A percentile compares a stretch with the other conserved stretches of the same genome.
Conservation (phyloP, 208 protist genomes). For the Angomonas ambiguus region DNA sequence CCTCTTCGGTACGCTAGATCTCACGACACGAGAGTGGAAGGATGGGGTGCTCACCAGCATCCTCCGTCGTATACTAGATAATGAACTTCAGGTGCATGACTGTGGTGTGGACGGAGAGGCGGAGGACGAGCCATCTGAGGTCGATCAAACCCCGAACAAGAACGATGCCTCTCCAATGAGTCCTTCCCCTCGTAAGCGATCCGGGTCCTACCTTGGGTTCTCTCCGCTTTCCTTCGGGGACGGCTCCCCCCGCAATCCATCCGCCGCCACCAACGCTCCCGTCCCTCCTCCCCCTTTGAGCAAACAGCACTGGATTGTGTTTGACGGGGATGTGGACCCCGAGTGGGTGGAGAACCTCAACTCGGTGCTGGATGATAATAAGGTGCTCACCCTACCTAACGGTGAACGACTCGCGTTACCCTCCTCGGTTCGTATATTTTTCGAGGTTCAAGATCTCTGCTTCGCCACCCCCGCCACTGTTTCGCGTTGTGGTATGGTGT, state of each 20-base stretch:
- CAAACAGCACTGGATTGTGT: conserved; percentile 97
- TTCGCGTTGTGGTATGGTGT: conserved; percentile 98
- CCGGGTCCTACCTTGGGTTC: neutral
- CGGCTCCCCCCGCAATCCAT: neutral
- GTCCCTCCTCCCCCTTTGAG: too few species aligned
- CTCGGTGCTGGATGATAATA: conserved; percentile 99
- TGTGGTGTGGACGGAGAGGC: conserved; percentile 20
- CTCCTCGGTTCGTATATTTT: conserved; percentile 96
- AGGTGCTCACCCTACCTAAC: conserved; percentile 98
- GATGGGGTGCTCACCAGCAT: conserved; percentile 99
- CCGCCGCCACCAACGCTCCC: neutral
- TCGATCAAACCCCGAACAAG: neutral
- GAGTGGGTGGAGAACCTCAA: conserved; percentile 99
- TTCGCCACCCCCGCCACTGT: conserved; percentile 98
- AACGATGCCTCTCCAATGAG: neutral
- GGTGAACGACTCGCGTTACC: conserved; percentile 97
- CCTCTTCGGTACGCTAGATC: conserved; percentile 98
- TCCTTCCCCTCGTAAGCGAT: neutral
- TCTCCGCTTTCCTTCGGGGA: neutral
- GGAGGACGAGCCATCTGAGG: conserved; percentile 15
- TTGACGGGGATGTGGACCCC: conserved; percentile 99
- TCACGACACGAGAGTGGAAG: conserved; percentile 98
- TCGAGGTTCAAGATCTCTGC: conserved; percentile 97
- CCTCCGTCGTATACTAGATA: conserved; percentile 95
- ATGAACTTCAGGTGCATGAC: conserved; percentile 51